Evolutionary conservation across 2,329 filamentous ascomycete genomes (phyloP), one percentile per base, ranked within the genome.

Genomic region (Penicillium sclerotigenum): DNA sequence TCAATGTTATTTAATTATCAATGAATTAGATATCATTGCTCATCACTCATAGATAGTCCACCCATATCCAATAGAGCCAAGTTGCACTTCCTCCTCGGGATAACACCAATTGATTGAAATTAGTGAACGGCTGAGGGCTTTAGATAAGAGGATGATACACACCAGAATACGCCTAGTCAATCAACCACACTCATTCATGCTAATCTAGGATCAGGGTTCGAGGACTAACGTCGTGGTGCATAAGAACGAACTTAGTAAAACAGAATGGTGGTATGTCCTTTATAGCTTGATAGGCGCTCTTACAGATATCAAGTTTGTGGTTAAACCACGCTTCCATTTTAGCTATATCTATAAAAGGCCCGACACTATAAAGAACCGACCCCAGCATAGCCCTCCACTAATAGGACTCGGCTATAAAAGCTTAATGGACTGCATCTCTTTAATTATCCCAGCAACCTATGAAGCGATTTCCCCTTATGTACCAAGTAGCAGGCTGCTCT

Each of bases 281-380:
- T 40, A 57, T 52, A 1, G 63, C 64, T 33, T 58, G 34, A 11
- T 54, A 20, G 42, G 31, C 51, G 7, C 41, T 51, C n/a, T 62
- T 61, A 38, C 59, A 61, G 49, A 70, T 63, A n/a, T 60, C 56
- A 16, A 69, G 58, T 49, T 67, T 70, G 53, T 66, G 66, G 37
- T 70, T 68, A 53, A 68, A 68, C 64, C 59, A 66, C 26, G 22
- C 59, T 49, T 68, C 61, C 20, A 65, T 47, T 53, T 63, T 57
- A 46, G 55, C 29, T n/a, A 34, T 37, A 26, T 58, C 42, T 41
- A 36, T 54, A 42, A 63, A 68, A 36, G 64, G 64, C 22, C 64
- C 56, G 20, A 62, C 65, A 55, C 63, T 60, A 51, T 64, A 67
- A 68, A 67, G 52, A 65, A 66, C 2, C 28, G 47, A 54, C 63